phyloP scores from a whole-genome alignment of 2,329 filamentous ascomycete species.

The Epichloe brachyelytri region DNA sequence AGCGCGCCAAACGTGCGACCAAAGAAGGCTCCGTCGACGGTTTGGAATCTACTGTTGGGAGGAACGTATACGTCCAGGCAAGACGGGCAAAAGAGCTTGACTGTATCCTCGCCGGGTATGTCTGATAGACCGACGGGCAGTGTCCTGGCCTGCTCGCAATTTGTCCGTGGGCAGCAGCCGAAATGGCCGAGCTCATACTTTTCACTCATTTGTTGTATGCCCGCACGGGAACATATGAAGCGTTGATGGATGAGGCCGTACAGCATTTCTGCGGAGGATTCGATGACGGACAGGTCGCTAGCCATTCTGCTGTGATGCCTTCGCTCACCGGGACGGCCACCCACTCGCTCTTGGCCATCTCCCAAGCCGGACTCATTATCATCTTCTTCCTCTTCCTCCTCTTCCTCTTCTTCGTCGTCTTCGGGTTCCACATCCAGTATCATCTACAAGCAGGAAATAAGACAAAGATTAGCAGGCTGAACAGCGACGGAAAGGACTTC shows the following conservation, averaged over 20 bases:
- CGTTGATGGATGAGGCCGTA: constrained; percentile 97
- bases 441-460: constrained; percentile 46
- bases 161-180: constrained; percentile 84
- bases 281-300: constrained; percentile 87
- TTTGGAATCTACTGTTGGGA: constrained; percentile 93
- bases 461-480: background rate
- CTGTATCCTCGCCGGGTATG: constrained; percentile 90
- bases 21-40: constrained; percentile 95
- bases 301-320: constrained; percentile 74
- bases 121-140: constrained; percentile 89
- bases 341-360: constrained; percentile 44
- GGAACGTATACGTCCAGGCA: constrained; percentile 96
- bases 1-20: constrained; percentile 93
- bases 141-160: constrained; percentile 82
- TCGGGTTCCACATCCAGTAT: constrained; percentile 96
- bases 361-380: constrained; percentile 52
- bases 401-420: constrained; percentile 78
- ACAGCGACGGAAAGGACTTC: background rate
- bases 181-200: constrained; percentile 98
- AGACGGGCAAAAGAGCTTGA: constrained; percentile 95
- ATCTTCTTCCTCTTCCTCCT: constrained; percentile 65
- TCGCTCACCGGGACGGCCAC: constrained; percentile 39
- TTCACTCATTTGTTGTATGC: constrained; percentile 98
- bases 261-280: constrained; percentile 93
- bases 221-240: constrained; percentile 91